A percentile compares a stretch with the other conserved stretches of the same genome.
Conservation (phyloP, 495 filamentous ascomycete species). For the Xylaria flabelliformis region DNA sequence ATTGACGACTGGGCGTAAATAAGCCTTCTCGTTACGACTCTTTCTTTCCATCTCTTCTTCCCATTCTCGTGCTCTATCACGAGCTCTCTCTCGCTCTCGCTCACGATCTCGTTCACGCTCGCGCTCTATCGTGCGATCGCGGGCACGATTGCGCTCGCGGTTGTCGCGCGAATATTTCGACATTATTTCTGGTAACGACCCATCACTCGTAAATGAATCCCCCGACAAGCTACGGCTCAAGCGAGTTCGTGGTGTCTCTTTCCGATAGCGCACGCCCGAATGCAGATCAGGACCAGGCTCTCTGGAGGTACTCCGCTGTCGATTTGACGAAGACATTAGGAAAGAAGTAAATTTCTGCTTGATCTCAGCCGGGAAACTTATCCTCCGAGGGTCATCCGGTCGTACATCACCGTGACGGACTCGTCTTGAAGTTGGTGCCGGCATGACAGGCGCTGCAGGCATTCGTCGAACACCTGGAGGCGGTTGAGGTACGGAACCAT, state of each 20-base stretch:
- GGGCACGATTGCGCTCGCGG: conserved; percentile 36
- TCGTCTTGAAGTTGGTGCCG: conserved; percentile 31
- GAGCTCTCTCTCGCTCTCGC: conserved; percentile 36
- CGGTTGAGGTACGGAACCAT: conserved; percentile 36
- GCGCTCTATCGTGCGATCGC: conserved; percentile 17
- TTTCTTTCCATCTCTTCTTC: conserved; percentile 38
- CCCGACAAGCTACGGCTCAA: conserved; percentile 40
- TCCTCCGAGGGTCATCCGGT: conserved; percentile 35
- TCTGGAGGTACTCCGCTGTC: conserved; percentile 39
- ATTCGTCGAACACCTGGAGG: conserved; percentile 36
- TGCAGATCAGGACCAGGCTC: conserved; percentile 27
- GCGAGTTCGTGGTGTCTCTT: conserved; percentile 29
- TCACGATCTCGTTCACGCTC: conserved; percentile 17
- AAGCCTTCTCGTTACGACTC: conserved; percentile 35
- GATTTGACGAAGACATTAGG: conserved; percentile 33
- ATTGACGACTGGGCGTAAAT: conserved; percentile 40
- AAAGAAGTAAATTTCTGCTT: conserved; percentile 39
- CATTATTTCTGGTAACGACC: conserved; percentile 31
- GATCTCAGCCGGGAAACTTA: conserved; percentile 37
- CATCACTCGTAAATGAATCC: conserved; percentile 40
- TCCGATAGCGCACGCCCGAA: conserved; percentile 32
- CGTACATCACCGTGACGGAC: conserved; percentile 34
- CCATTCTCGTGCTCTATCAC: conserved; percentile 38
- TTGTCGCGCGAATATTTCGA: conserved; percentile 33
- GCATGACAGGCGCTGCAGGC: conserved; percentile 30